Evolutionary conservation across 371 early-diverging fungal genomes (phyloP).

Genomic region (Circinella minor): DNA sequence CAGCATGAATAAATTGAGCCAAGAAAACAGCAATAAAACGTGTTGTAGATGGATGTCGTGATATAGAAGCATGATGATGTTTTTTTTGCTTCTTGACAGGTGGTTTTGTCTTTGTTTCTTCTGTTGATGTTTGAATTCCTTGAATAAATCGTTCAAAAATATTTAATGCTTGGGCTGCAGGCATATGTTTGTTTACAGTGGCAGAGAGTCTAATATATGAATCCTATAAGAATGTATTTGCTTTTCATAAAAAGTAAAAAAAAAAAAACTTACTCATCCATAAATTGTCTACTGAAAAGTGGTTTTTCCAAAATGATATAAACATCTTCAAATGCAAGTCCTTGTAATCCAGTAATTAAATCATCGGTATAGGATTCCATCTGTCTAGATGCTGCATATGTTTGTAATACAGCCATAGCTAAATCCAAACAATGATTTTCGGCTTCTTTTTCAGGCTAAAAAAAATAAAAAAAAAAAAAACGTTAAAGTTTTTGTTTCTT

Average conservation of each 20-base stretch:
- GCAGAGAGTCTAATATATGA: slow-evolving; percentile 29
- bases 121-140: slow-evolving; percentile 23
- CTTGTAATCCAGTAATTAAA: slow-evolving; percentile 35
- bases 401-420: slow-evolving; percentile 33
- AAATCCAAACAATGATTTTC: slow-evolving; percentile 28
- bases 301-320: slow-evolving; percentile 40
- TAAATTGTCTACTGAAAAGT: slow-evolving; percentile 43
- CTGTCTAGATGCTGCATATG: slow-evolving; percentile 57
- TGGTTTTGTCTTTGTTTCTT: slow-evolving; percentile 23
- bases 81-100: slow-evolving; percentile 44
- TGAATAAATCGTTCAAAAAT: slow-evolving; percentile 48
- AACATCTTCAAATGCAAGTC: slow-evolving; percentile 20
- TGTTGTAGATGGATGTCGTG: slow-evolving; percentile 11
- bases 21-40: slow-evolving; percentile 39
- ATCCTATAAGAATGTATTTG: not conserved
- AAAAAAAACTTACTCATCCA: slow-evolving; percentile 44
- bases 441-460: slow-evolving; percentile 34
- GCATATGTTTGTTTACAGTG: slow-evolving; percentile 42
- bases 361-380: slow-evolving; percentile 51
- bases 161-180: slow-evolving; percentile 45
- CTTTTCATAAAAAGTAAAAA: not conserved
- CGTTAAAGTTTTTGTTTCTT: not conserved
- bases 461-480: too few relatives aligned
- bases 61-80: not conserved
- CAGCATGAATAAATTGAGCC: slow-evolving; percentile 46